Base-by-base conservation (phyloP, 768 basidiomycete genomes). In the Termitomyces sp. region DNA sequence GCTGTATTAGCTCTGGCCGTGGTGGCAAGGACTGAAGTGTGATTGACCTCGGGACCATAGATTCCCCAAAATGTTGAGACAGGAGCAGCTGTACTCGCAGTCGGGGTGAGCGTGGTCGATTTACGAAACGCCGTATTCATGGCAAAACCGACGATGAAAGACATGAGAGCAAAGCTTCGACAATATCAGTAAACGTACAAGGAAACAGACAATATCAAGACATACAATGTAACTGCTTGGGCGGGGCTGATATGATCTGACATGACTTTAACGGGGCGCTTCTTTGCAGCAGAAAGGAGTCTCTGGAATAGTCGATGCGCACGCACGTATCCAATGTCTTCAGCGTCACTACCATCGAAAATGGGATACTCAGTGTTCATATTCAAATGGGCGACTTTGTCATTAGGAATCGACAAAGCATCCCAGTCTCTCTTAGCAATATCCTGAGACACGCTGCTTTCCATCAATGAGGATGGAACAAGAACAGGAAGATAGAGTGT, bases 211-310 rank as follows among this genome's bases (percentile, higher is more conserved):
- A 55, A 65, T 9, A 41, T 53, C 52, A 41, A 34, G 48, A 70
- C 84, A n/a, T 74, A 89, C 88, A 90, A 71, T 21, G 85, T 87
- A 47, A 85, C 73, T 35, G 86, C 76, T 63, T 85, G 81, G 46
- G 78, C 73, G 25, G 83, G 75, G 49, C 73, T 74, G n/a, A 79
- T 68, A 56, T 77, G 75, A 43, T 74, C 77, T 32, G 70, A 70
- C 27, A 75, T 57, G 45, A 70, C 66, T 66, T 72, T 79, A 34
- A 59, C 41, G 17, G 65, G 63, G 28, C 70, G 72, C 61, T 76
- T 76, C 70, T 71, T 73, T 19, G 63, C 66, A 40, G 66, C 61
- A 0, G 70, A 68, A 54, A 77, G 70, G 32, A 84, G 66, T 32
- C 72, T 74, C 44, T 76, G 76, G 39, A 87, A 72, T 27, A 76